Evolutionary conservation across 2,329 filamentous ascomycete genomes (phyloP), one percentile per base, ranked within the genome.

Genomic region (Colletotrichum sp.): DNA sequence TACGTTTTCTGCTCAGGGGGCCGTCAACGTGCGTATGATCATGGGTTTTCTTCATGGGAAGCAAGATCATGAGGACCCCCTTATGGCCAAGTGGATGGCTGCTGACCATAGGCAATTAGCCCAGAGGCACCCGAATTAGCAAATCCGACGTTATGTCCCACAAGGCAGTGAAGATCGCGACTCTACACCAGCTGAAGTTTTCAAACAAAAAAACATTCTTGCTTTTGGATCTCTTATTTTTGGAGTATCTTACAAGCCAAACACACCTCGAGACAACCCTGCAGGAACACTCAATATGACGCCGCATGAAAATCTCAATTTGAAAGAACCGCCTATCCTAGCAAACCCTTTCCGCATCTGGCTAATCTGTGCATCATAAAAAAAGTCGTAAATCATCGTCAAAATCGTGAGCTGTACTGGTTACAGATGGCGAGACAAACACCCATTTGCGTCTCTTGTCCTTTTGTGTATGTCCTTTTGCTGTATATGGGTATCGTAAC

Each of bases 401-500:
- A 48, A 32, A 34, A 32, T 75, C 43, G 73, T 73, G 62, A 68
- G 69, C 34, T 63, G 38, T 73, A 32, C 61, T 72, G 73, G 32
- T 64, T 73, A 64, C 63, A 73, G 63, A 38, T 36, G 38, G 38
- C 30, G 68, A 55, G 61, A 36, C 34, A 36, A 64, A 26, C 26
- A 24, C 63, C 61, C 26, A 26, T 58, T 68, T 43, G 61, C 61
- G 55, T 62, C 36, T 72, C 69, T 32, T 28, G 38, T 43, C 38
- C 21, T 71, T 64, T 75, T 68, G 56, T 69, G 32, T 73, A 75
- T 75, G 67, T 70, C 69, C 73, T 67, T 58, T 64, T 70, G 56
- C 58, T 64, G 34, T 73, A 58, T 64, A 48, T 75, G 63, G 58
- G 69, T 75, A 75, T 73, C 26, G 48, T 34, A 64, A 63, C 55